These are phyloP conservation scores for Amborella trichopoda DNA, from an alignment of 164 flowering plant genomes.

Conservation along the genomic window DNA sequence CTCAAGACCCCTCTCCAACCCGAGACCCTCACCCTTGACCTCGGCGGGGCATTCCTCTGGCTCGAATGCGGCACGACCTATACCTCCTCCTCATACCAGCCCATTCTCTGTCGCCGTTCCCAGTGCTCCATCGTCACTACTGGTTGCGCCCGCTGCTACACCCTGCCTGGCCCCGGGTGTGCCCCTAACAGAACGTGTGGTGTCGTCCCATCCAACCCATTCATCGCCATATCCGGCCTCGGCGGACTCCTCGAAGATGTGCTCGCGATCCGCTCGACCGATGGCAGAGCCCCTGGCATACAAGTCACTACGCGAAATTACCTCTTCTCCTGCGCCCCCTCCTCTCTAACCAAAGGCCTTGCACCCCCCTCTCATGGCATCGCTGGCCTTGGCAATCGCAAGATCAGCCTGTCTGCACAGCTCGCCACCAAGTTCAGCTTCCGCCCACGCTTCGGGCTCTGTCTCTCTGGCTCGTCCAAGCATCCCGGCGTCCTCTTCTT, in stretches of 20 bases:
- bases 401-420: slow-evolving; percentile 14
- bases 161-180: slow-evolving; percentile 10
- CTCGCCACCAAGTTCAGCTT: slow-evolving; percentile 15
- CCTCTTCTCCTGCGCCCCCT: slow-evolving; percentile 17
- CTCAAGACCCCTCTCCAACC: slow-evolving; percentile 19
- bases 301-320: slow-evolving; percentile 8
- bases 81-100: slow-evolving; percentile 11
- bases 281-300: slow-evolving; percentile 17
- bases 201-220: slow-evolving; percentile 8
- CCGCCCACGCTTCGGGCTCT: slow-evolving; percentile 19
- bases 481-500: slow-evolving; percentile 22
- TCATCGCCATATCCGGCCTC: slow-evolving; percentile 3
- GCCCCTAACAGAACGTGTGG: slow-evolving; percentile 16
- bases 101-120: slow-evolving; percentile 13
- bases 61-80: slow-evolving; percentile 15
- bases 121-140: slow-evolving; percentile 13
- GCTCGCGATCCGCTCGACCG: slow-evolving; percentile 12
- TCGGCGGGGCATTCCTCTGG: slow-evolving; percentile 22
- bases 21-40: slow-evolving; percentile 12
- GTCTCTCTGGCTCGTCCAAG: slow-evolving; percentile 10
- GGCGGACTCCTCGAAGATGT: slow-evolving; percentile 14
- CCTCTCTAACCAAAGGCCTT: slow-evolving; percentile 15
- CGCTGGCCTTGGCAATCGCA: slow-evolving; percentile 19
- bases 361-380: slow-evolving; percentile 21
- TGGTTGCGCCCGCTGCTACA: slow-evolving; percentile 9